Conservation (phyloP, 1,284 basidiomycete species). For the Meira nashicola region DNA sequence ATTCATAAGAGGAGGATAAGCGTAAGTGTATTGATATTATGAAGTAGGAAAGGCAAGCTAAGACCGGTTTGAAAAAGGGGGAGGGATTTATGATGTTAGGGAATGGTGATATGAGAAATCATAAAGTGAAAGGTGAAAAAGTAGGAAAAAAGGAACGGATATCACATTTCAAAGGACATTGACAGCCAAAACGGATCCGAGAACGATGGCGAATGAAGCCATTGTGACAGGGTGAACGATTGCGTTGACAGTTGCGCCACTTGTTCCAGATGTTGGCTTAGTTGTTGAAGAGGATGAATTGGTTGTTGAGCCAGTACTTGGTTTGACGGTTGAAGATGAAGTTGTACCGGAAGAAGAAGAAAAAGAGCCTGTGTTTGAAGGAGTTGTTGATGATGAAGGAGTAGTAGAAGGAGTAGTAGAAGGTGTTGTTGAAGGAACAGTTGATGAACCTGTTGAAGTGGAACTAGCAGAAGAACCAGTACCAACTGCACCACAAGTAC, state of each 20-base stretch:
- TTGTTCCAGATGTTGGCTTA: conserved; percentile 31
- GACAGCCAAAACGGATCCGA: too few species aligned
- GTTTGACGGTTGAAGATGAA: not conserved
- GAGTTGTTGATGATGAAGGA: not conserved
- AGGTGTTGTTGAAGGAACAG: not conserved
- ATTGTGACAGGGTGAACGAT: not conserved
- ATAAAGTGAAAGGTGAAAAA: too few species aligned
- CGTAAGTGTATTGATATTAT: not conserved
- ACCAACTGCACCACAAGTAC: not conserved
- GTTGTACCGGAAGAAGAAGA: not conserved
- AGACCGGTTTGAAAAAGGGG: too few species aligned
- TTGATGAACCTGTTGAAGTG: not conserved
- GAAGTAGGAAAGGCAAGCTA: not conserved
- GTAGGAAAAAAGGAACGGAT: too few species aligned
- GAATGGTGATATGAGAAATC: too few species aligned
- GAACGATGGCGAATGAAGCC: too few species aligned
- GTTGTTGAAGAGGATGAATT: conserved; percentile 41
- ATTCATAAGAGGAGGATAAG: not conserved
- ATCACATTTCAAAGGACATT: too few species aligned
- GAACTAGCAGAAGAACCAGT: not conserved
- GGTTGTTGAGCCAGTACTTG: not conserved
- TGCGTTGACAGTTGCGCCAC: conserved; percentile 35
- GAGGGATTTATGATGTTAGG: too few species aligned
- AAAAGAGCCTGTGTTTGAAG: not conserved
- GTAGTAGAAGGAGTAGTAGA: not conserved